phyloP scores from a whole-genome alignment of 129 eudicot genomes.

The Erigeron canadensis region DNA sequence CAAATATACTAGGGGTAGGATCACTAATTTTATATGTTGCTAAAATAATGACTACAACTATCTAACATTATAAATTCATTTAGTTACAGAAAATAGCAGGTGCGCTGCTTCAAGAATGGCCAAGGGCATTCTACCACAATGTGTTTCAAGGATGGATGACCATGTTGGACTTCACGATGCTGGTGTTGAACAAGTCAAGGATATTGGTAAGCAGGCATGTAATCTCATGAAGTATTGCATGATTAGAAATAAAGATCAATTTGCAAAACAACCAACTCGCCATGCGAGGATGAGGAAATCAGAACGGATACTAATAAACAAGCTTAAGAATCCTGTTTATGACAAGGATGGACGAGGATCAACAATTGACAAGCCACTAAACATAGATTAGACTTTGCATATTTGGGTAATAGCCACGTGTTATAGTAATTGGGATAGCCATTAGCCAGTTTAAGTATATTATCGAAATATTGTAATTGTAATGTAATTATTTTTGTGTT shows the following conservation, averaged over 20 bases:
- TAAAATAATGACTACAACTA: not conserved
- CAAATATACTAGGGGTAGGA: too few relatives aligned
- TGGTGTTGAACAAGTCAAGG: not conserved
- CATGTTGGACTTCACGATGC: not conserved
- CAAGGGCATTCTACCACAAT: not conserved
- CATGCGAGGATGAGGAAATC: conserved; percentile 10
- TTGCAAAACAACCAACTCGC: not conserved
- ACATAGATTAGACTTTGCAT: conserved; percentile 6
- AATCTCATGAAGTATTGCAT: not conserved
- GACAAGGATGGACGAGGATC: conserved; percentile 25
- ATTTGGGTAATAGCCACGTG: too few relatives aligned
- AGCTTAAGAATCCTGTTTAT: conserved; percentile 5
- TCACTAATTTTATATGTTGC: not conserved
- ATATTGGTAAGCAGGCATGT: not conserved
- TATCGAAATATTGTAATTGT: too few relatives aligned
- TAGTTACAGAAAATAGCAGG: not conserved
- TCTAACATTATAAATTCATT: not conserved
- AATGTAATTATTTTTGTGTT: too few relatives aligned
- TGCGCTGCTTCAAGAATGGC: not conserved
- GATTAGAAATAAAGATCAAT: not conserved
- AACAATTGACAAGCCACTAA: conserved; percentile 2
- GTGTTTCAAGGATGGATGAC: not conserved
- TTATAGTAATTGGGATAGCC: too few relatives aligned
- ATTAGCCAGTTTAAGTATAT: too few relatives aligned
- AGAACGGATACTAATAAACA: conserved; percentile 21